Conservation (phyloP, 306 rosid genomes). For the Cajanus cajan region DNA sequence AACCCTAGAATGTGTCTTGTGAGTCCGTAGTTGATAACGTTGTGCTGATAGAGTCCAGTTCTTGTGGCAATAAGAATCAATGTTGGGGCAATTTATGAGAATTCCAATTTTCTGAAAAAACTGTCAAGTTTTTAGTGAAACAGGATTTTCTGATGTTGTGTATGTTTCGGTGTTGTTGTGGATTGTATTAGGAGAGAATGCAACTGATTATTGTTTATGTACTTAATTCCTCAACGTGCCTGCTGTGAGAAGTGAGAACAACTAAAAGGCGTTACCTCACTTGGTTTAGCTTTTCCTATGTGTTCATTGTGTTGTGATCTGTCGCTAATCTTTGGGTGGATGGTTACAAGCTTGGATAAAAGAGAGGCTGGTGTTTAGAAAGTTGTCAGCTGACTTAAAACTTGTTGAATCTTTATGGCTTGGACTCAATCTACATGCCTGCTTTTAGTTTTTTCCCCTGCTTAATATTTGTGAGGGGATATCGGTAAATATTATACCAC, state of each 20-base stretch:
- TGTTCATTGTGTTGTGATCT: neutral
- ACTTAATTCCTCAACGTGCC: neutral
- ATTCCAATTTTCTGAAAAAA: neutral
- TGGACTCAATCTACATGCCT: neutral
- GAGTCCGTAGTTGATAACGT: neutral
- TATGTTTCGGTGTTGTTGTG: neutral
- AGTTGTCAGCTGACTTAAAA: neutral
- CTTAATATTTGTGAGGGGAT: neutral
- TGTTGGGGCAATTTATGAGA: neutral
- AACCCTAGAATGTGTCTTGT: conserved; percentile 11
- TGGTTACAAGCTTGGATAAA: neutral
- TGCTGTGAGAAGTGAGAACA: neutral
- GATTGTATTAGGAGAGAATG: conserved; percentile 20
- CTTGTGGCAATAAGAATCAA: neutral
- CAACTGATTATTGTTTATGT: neutral
- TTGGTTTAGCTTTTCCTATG: neutral
- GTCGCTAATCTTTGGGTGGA: neutral
- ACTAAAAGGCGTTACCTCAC: neutral
- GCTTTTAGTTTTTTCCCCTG: neutral
- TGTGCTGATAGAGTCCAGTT: neutral
- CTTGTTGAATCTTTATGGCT: neutral
- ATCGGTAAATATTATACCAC: neutral
- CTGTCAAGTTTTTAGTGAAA: conserved; percentile 3
- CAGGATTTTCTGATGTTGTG: neutral
- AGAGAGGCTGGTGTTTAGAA: neutral